Base-by-base conservation (phyloP, 257 asterid genomes). In the Fraxinus anomala region DNA sequence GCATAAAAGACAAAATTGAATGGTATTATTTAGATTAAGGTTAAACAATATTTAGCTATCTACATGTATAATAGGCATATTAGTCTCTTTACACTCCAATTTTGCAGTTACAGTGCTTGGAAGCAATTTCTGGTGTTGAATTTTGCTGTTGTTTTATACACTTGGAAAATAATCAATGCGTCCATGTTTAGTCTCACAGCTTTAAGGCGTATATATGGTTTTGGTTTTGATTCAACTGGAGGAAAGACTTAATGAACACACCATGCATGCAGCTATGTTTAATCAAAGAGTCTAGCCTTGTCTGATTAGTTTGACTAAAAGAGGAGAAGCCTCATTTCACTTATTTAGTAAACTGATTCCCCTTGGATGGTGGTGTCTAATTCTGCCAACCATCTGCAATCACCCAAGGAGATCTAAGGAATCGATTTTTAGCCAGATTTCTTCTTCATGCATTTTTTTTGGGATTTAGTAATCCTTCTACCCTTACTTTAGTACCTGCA, bases 1-100 rank as follows among this genome's bases (percentile, higher is more conserved):
- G 74, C 74, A 17, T 59, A 81, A 51, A 47, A 47, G 39, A 26
- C 72, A 30, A 42, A 68, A 21, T 19, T 34, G 39, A 13, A 75
- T 26, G 14, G 73, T 73, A 44, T 49, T 66, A 76, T 54, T 63
- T 63, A 36, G 61, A 75, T 36, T 44, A 7, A 23, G 28, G 61
- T 54, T 54, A 7, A 68, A 54, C 19, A 4, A 73, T 72, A 26
- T 24, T 7, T 72, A 31, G 16, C 75, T 31, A 44, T 39, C 30
- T 74, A 10, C 24, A 21, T 28, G 40, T 74, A 30, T 37, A 34
- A 5, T 75, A 23, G 61, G 47, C 47, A 19, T 19, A n/a, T 70
- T 36, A 17, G 5, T 70, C 13, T 3, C 5, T 30, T 36, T 70
- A 10, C 21, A 19, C 23, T 51, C 17, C 16, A 2, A 51, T 51